Base-by-base conservation (phyloP, 2,329 filamentous ascomycete species). In the Microdochium bolleyi region DNA sequence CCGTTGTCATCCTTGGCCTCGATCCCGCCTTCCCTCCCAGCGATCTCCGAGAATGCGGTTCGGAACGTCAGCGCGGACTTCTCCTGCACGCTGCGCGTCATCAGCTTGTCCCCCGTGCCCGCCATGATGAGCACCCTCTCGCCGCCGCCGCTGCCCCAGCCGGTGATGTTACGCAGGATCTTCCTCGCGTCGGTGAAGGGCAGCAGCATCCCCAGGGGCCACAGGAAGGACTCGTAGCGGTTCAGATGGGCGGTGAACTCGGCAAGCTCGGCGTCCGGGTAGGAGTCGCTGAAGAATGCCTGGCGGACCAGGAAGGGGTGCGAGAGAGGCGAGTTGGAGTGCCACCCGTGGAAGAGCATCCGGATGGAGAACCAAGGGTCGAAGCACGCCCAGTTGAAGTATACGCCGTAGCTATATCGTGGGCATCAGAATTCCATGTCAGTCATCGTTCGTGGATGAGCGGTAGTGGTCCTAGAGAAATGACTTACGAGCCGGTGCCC, bases 151-250 rank as follows among this genome's bases (percentile, higher is more conserved):
- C 67, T 70, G 3, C 54, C 57, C 65, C 61, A 66, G 22, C 58
- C 60, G 3, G 48, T 37, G n/a, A 73, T 67, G 2, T 67, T 70
- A 8, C 54, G 56, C 2, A 79, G 54, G 2, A 80, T 63, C 16
- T 65, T 70, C 34, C 63, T 54, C 1, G 70, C 67, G 14, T 70
- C 67, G 10, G 72, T 67, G 56, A 80, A 78, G 2, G 67, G 63
- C 30, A 56, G 60, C 54, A 77, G 67, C 66, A 79, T 76, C 51
- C 74, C 73, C 34, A 76, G 53, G 0, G 76, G 72, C 78, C 77
- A 82, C 30, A 72, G 58, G 59, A 77, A 76, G 55, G 71, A 76
- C 59, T 82, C 78, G 55, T 78, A 83, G 3, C 70, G 67, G 24
- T 69, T 70, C 53, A 76, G 66, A 3, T 69, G 67, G 1, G 60